Percentiles rank a stretch among this genome's conserved stretches.
phyloP scores from a whole-genome alignment of 495 filamentous ascomycete genomes.

The Opeltia flavorubescens region DNA sequence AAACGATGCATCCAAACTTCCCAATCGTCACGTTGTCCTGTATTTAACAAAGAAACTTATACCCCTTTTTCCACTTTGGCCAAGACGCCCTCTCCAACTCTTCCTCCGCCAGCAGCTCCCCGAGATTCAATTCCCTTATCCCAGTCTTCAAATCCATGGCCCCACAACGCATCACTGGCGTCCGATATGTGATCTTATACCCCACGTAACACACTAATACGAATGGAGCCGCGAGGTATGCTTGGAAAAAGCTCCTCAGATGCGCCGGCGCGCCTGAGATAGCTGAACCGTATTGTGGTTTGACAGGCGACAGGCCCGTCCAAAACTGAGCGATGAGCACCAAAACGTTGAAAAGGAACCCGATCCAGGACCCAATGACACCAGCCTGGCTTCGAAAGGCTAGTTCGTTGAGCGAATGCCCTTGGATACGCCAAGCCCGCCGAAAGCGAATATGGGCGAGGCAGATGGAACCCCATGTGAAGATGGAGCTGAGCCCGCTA shows the following conservation, averaged over 20 bases:
- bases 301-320: slow-evolving; percentile 68
- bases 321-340: slow-evolving; percentile 92
- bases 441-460: slow-evolving; percentile 88
- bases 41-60: slow-evolving; percentile 41
- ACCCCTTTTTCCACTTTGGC: slow-evolving; percentile 76
- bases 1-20: background rate
- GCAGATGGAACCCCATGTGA: slow-evolving; percentile 90
- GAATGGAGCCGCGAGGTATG: slow-evolving; percentile 74
- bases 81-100: slow-evolving; percentile 52
- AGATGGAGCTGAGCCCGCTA: slow-evolving; percentile 75
- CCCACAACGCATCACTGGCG: slow-evolving; percentile 44
- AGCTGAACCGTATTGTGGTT: slow-evolving; percentile 26
- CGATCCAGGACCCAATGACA: slow-evolving; percentile 70
- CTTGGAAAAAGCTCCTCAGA: slow-evolving; percentile 54
- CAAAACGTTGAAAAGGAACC: slow-evolving; percentile 61
- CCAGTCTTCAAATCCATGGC: slow-evolving; percentile 85
- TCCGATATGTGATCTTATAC: slow-evolving; percentile 68
- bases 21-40: background rate
- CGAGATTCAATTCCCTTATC: slow-evolving; percentile 72
- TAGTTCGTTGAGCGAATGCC: slow-evolving; percentile 58
- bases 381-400: slow-evolving; percentile 72
- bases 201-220: slow-evolving; percentile 59
- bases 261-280: slow-evolving; percentile 26
- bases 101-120: slow-evolving; percentile 62
- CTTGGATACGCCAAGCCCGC: slow-evolving; percentile 54